Evolutionary conservation across 2,329 filamentous ascomycete genomes (phyloP).

Genomic region (Diaporthe longicolla): DNA sequence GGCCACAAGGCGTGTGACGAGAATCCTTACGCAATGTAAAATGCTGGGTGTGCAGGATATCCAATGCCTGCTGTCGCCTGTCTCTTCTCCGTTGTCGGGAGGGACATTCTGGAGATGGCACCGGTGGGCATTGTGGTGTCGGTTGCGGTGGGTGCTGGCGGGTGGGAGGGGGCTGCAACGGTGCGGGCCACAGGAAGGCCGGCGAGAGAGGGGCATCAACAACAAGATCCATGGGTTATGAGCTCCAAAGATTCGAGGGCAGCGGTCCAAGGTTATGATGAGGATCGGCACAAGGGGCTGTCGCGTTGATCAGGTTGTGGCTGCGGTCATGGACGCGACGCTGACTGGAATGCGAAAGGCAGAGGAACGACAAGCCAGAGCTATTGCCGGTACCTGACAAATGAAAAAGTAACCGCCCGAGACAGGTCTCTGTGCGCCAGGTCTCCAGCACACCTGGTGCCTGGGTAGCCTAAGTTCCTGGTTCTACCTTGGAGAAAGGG

Average conservation of each 20-base stretch:
- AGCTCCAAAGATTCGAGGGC: not conserved
- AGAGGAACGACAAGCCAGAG: not conserved
- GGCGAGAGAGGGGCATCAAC: not conserved
- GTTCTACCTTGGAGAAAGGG: not conserved
- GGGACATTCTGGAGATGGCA: slow-evolving; percentile 37
- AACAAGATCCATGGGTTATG: not conserved
- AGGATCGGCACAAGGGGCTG: slow-evolving; percentile 14
- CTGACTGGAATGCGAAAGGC: slow-evolving; percentile 16
- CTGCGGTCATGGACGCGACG: not conserved
- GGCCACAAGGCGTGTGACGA: not conserved
- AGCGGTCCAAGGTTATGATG: slow-evolving; percentile 2
- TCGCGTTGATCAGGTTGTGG: slow-evolving; percentile 2
- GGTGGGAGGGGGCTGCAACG: not conserved
- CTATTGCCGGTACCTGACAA: not conserved
- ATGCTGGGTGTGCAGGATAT: slow-evolving; percentile 38
- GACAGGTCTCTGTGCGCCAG: slow-evolving; percentile 19
- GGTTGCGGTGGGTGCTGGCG: not conserved
- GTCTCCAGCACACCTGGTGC: not conserved
- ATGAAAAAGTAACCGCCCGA: slow-evolving; percentile 2
- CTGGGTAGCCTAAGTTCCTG: not conserved
- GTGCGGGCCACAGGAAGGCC: not conserved
- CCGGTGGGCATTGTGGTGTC: slow-evolving; percentile 33
- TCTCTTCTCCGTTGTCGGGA: slow-evolving; percentile 39
- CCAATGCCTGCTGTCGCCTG: not conserved
- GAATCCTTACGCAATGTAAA: slow-evolving; percentile 35